These are phyloP conservation scores for Boletus sp. DNA, from an alignment of 1,284 basidiomycete genomes.

Conservation along the genomic window DNA sequence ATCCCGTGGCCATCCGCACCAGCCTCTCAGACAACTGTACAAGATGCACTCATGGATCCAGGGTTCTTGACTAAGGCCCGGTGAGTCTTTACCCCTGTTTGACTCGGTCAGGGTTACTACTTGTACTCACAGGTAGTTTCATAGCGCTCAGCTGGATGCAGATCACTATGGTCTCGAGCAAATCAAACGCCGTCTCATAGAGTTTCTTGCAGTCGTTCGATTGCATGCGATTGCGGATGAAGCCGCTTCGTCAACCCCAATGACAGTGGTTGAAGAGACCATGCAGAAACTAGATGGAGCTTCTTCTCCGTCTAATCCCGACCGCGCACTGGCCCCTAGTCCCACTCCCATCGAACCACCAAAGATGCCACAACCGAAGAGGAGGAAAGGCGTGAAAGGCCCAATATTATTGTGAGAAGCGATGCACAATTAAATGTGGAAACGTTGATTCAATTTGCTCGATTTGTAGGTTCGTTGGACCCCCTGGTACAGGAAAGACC, in stretches of 20 bases:
- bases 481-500: constrained; percentile 85
- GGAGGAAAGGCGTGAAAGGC: constrained; percentile 60
- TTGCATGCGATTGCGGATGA: constrained; percentile 64
- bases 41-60: constrained; percentile 49
- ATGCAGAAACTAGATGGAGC: constrained; percentile 11
- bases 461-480: constrained; percentile 68
- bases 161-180: constrained; percentile 91
- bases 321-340: constrained; percentile 27
- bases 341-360: constrained; percentile 14
- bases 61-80: constrained; percentile 65
- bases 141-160: constrained; percentile 72
- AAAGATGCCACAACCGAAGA: constrained; percentile 16
- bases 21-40: constrained; percentile 27
- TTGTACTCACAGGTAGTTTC: constrained; percentile 10
- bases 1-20: constrained; percentile 70
- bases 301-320: constrained; percentile 18
- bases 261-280: constrained; percentile 3
- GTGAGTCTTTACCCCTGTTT: constrained; percentile 20
- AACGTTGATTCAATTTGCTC: neutral
- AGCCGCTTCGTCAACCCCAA: constrained; percentile 5
- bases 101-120: too few species aligned
- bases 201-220: constrained; percentile 88
- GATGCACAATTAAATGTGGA: neutral
- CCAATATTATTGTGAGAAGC: constrained; percentile 76
- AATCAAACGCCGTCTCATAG: constrained; percentile 88